A percentile compares a stretch with the other conserved stretches of the same genome.
Conservation (phyloP, 805 yeast genomes). For the Candida xiaguanensis region DNA sequence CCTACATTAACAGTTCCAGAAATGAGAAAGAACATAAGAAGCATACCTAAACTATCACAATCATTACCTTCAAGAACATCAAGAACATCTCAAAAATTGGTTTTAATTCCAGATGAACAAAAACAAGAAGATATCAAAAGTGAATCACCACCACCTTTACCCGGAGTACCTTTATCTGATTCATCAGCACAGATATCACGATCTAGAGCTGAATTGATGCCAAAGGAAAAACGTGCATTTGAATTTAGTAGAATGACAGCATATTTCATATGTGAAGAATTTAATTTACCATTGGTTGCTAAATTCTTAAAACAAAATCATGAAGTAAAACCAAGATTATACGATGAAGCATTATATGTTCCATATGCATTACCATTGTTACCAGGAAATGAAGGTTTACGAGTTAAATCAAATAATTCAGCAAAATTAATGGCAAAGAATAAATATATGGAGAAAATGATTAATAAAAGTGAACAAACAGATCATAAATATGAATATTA, state of each 20-base stretch:
- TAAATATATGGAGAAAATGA: slow-evolving; percentile 66
- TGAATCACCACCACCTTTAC: slow-evolving; percentile 13
- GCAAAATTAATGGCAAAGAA: slow-evolving; percentile 41
- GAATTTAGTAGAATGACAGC: slow-evolving; percentile 87
- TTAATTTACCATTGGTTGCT: slow-evolving; percentile 60
- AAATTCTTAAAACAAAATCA: slow-evolving; percentile 67
- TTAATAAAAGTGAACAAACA: slow-evolving; percentile 76
- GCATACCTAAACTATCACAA: slow-evolving; percentile 50
- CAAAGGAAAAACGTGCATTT: slow-evolving; percentile 55
- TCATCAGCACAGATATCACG: slow-evolving; percentile 31
- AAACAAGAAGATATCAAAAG: slow-evolving; percentile 15
- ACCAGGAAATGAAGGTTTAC: slow-evolving; percentile 77
- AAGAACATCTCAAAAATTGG: slow-evolving; percentile 81
- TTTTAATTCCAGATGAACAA: slow-evolving; percentile 69
- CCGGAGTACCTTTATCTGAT: slow-evolving; percentile 13
- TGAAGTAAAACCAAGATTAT: slow-evolving; percentile 78
- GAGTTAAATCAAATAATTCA: slow-evolving; percentile 67
- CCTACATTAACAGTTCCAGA: background rate
- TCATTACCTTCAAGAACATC: slow-evolving; percentile 72
- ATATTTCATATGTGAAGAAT: slow-evolving; percentile 81
- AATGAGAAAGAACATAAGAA: slow-evolving; percentile 30
- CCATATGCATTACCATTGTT: slow-evolving; percentile 84
- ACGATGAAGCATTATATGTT: slow-evolving; percentile 90
- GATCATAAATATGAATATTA: slow-evolving; percentile 92
- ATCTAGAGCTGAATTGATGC: slow-evolving; percentile 54